These are phyloP conservation scores for Tolypocladium album DNA, from an alignment of 2,329 filamentous ascomycete species.

Conservation along the genomic window DNA sequence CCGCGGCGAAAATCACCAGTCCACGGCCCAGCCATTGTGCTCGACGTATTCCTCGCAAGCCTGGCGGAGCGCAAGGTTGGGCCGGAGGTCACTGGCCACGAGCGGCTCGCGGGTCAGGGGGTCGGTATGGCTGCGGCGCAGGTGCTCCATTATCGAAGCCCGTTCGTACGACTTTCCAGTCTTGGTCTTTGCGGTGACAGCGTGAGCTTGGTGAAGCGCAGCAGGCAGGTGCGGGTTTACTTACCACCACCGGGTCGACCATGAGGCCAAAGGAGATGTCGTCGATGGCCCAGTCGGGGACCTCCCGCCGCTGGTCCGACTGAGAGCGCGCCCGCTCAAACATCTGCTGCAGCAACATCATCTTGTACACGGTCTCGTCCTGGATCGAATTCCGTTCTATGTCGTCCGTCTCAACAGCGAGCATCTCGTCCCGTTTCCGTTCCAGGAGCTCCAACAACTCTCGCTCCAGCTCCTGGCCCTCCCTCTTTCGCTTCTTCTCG, in stretches of 20 bases:
- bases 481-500: conserved; percentile 51
- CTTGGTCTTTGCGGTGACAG: conserved; percentile 45
- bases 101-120: conserved; percentile 76
- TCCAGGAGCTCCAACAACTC: conserved; percentile 46
- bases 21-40: conserved; percentile 84
- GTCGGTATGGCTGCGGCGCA: conserved; percentile 65
- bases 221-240: conserved; percentile 10
- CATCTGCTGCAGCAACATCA: conserved; percentile 28
- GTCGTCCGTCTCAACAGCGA: conserved; percentile 29
- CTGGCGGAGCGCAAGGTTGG: conserved; percentile 70
- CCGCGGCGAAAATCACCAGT: conserved; percentile 51
- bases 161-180: conserved; percentile 88
- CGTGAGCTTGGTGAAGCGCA: not conserved
- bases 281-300: conserved; percentile 69
- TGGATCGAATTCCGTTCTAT: conserved; percentile 36
- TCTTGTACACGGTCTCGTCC: conserved; percentile 37
- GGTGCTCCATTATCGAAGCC: conserved; percentile 72
- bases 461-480: conserved; percentile 45
- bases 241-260: conserved; percentile 55
- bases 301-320: conserved; percentile 39
- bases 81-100: conserved; percentile 56
- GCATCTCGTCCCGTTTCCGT: conserved; percentile 30
- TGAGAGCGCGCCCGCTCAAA: conserved; percentile 41
- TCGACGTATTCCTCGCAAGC: conserved; percentile 80
- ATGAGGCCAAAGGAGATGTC: conserved; percentile 66